Evolutionary conservation across 169 alveolate species (phyloP).

Genomic region (Cryptosporidium canis): DNA sequence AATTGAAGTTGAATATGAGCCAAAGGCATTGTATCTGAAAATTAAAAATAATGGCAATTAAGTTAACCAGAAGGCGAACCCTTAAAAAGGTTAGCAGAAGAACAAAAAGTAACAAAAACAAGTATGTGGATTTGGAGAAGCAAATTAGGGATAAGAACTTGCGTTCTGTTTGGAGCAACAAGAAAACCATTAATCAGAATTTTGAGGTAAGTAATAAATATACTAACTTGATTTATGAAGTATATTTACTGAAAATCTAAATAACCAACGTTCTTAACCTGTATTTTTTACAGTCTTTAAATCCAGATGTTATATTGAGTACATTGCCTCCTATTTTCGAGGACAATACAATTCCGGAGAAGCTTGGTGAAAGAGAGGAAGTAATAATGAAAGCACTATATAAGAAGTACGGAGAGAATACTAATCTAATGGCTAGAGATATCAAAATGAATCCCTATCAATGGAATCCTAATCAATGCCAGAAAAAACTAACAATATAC

Average conservation of each 20-base stretch:
- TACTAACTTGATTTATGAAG: not conserved
- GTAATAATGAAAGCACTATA: slow-evolving; percentile 10
- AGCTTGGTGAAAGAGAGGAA: slow-evolving; percentile 65
- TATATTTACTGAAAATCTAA: not conserved
- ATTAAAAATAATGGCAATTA: slow-evolving; percentile 33
- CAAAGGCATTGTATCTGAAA: not conserved
- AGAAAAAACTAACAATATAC: slow-evolving; percentile 20
- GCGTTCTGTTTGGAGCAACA: slow-evolving; percentile 41
- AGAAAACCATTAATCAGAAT: slow-evolving; percentile 50
- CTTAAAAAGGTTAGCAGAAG: slow-evolving; percentile 49
- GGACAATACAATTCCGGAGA: slow-evolving; percentile 5
- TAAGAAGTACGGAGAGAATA: slow-evolving; percentile 6
- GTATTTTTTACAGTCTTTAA: not conserved
- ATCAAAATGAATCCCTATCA: slow-evolving; percentile 53
- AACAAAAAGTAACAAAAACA: slow-evolving; percentile 41
- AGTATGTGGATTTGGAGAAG: slow-evolving; percentile 59
- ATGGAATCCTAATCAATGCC: slow-evolving; percentile 56
- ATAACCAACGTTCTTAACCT: not conserved
- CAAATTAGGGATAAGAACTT: slow-evolving; percentile 64
- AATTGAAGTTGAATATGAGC: not conserved
- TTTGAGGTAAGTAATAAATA: slow-evolving; percentile 25
- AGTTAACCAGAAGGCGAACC: slow-evolving; percentile 57
- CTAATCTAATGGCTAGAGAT: slow-evolving; percentile 30
- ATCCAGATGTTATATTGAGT: slow-evolving; percentile 8
- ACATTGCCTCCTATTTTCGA: slow-evolving; percentile 11